Evolutionary conservation across 2,329 filamentous ascomycete species (phyloP).

Genomic region (Penicillium psychrosexuale): DNA sequence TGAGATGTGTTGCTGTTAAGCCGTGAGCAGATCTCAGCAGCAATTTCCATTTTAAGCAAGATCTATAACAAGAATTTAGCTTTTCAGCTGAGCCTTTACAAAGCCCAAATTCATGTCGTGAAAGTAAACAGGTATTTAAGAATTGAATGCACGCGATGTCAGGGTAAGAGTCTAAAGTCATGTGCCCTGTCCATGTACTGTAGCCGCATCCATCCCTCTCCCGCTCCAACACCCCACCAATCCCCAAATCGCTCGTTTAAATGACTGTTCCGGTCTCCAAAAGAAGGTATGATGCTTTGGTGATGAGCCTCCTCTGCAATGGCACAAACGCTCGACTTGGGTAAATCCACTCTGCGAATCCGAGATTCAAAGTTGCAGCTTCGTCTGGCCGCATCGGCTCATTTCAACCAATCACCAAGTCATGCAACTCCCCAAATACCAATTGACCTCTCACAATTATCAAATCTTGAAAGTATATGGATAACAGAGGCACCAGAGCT

Average conservation of each 20-base stretch:
- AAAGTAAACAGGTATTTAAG: background rate
- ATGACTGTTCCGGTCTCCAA: too few species aligned
- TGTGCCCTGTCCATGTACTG: background rate
- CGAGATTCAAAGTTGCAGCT: constrained; percentile 6
- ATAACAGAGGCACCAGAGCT: constrained; percentile 28
- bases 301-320: constrained; percentile 16
- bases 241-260: background rate
- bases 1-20: constrained; percentile 9
- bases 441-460: background rate
- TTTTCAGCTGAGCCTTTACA: background rate
- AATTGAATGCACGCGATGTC: background rate
- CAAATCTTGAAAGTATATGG: constrained; percentile 23
- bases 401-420: background rate
- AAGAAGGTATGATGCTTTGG: background rate
- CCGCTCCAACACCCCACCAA: background rate
- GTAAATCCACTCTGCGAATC: background rate
- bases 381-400: background rate
- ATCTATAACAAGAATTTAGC: too few species aligned
- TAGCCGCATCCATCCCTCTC: background rate
- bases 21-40: constrained; percentile 1
- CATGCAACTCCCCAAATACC: background rate
- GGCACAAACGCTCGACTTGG: constrained; percentile 13
- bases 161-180: background rate
- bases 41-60: background rate
- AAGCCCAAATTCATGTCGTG: background rate